Conservation (phyloP, 495 filamentous ascomycete genomes). For the Tuber aestivum region DNA sequence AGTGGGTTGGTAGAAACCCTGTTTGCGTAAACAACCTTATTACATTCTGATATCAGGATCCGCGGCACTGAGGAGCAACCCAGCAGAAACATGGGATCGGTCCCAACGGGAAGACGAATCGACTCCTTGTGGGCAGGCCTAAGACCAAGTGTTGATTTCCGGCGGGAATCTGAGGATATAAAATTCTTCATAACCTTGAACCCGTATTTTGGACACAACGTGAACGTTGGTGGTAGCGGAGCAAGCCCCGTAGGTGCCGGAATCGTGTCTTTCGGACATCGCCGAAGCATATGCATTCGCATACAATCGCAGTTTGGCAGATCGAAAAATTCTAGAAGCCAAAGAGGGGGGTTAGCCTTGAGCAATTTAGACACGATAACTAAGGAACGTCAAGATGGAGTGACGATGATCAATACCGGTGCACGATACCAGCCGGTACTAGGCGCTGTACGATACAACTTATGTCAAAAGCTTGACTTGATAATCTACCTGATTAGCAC, state of each 20-base stretch:
- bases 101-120: constrained; percentile 20
- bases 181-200: background rate
- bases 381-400: background rate
- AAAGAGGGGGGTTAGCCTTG: background rate
- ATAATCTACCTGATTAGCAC: too few species aligned
- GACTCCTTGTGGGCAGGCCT: background rate
- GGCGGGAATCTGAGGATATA: background rate
- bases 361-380: background rate
- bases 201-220: constrained; percentile 16
- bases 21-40: constrained; percentile 31
- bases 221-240: background rate
- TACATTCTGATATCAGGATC: constrained; percentile 27
- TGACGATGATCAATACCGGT: background rate
- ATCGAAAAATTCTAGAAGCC: background rate
- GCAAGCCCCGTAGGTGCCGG: background rate
- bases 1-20: constrained; percentile 23
- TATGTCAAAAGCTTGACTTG: too few species aligned
- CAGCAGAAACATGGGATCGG: constrained; percentile 28
- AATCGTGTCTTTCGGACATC: background rate
- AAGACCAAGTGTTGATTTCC: background rate
- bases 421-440: too few species aligned
- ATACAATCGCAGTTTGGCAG: background rate
- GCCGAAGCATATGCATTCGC: background rate
- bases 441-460: too few species aligned
- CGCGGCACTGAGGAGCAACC: constrained; percentile 37